Evolutionary conservation across 1,284 basidiomycete genomes (phyloP).

Genomic region (Cutaneotrichosporon sp.): DNA sequence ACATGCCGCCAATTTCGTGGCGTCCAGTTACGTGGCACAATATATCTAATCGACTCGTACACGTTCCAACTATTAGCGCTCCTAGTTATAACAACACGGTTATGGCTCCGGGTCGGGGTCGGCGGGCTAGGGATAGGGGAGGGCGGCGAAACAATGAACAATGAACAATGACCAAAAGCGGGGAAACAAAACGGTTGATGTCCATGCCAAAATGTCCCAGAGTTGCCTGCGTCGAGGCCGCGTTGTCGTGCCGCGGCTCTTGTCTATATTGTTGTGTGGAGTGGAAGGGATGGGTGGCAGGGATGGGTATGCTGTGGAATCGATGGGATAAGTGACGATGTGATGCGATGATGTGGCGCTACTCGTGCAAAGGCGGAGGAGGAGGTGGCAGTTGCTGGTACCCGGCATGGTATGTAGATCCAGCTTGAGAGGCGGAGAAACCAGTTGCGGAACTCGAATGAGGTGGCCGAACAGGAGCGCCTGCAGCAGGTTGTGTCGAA

Average conservation of each 20-base stretch:
- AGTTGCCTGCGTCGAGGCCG: background rate
- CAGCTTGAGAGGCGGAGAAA: background rate
- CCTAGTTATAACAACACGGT: slow-evolving; percentile 8
- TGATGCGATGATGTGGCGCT: background rate
- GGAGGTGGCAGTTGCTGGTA: background rate
- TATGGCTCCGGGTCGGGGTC: background rate
- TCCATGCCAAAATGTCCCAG: background rate
- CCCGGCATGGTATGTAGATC: background rate
- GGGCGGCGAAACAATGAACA: background rate
- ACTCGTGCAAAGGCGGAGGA: background rate
- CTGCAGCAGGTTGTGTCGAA: background rate
- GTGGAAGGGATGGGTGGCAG: background rate
- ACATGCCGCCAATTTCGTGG: background rate
- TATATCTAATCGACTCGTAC: background rate
- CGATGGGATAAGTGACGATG: background rate
- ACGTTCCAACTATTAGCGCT: background rate
- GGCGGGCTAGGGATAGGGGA: background rate
- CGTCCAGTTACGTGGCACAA: background rate
- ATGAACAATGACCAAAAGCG: slow-evolving; percentile 3
- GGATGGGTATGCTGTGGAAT: background rate
- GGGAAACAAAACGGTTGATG: background rate
- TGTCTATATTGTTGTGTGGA: slow-evolving; percentile 2
- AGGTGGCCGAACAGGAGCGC: background rate
- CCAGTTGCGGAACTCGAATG: background rate
- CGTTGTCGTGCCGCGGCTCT: slow-evolving; percentile 2